A percentile compares a stretch with the other conserved stretches of the same genome.
These are phyloP conservation scores for Hemisphaericaspora subhashii DNA, from an alignment of 1,139 yeast genomes.

Conservation along the genomic window DNA sequence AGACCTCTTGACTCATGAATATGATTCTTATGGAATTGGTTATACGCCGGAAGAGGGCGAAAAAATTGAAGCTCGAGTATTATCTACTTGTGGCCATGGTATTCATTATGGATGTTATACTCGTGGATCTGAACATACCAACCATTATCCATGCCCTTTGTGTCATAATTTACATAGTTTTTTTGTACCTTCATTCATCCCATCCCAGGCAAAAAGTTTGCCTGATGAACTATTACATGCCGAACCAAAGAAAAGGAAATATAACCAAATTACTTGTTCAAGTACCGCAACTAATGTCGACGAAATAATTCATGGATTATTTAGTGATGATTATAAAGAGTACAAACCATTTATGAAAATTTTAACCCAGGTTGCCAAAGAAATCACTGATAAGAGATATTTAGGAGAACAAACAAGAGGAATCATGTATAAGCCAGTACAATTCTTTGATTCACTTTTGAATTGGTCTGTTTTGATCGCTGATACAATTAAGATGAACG, in stretches of 20 bases:
- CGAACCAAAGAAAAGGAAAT: conserved; percentile 17
- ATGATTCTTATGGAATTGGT: conserved; percentile 28
- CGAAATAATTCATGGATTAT: conserved; percentile 11
- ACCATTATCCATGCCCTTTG: conserved; percentile 56
- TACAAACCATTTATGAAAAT: background rate
- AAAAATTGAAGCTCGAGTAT: conserved; percentile 29
- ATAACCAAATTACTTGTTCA: conserved; percentile 21
- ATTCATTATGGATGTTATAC: conserved; percentile 60
- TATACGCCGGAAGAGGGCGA: conserved; percentile 12
- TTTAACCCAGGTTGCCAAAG: conserved; percentile 11
- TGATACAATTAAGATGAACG: conserved; percentile 57
- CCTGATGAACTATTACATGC: conserved; percentile 13
- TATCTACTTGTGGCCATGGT: conserved; percentile 69
- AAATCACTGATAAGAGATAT: conserved; percentile 15
- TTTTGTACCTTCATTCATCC: conserved; percentile 44
- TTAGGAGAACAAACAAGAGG: conserved; percentile 12
- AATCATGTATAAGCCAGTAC: background rate
- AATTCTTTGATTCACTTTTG: conserved; percentile 21
- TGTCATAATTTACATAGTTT: conserved; percentile 55
- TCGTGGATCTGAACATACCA: conserved; percentile 26
- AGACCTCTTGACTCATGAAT: conserved; percentile 11
- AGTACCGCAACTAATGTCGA: conserved; percentile 15
- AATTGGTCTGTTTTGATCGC: conserved; percentile 41
- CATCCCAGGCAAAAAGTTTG: conserved; percentile 21
- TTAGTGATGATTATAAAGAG: conserved; percentile 14